Conservation (phyloP, 2,329 filamentous ascomycete genomes). For the Phaeophleospora eucalypticola region DNA sequence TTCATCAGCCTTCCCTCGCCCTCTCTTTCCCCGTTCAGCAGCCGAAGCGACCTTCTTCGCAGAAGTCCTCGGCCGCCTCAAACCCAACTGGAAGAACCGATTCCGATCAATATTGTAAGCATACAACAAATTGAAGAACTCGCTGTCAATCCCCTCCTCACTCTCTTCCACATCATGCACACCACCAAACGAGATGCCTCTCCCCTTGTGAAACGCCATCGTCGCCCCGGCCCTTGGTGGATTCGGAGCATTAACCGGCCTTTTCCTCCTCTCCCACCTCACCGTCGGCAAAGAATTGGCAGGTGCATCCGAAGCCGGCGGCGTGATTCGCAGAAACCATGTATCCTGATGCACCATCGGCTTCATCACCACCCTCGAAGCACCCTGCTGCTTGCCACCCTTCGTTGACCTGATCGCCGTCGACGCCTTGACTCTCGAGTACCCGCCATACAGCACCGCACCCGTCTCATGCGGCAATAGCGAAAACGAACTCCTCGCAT, state of each 20-base stretch:
- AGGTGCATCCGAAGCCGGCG: conserved; percentile 63
- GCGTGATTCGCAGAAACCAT: conserved; percentile 81
- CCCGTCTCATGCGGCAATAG: conserved; percentile 86
- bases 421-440: conserved; percentile 77
- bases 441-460: conserved; percentile 87
- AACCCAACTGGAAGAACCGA: conserved; percentile 77
- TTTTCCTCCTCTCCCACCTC: conserved; percentile 90
- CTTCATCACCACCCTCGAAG: conserved; percentile 69
- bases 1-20: conserved; percentile 82
- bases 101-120: conserved; percentile 96
- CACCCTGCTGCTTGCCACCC: conserved; percentile 52
- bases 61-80: conserved; percentile 64
- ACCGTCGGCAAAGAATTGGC: conserved; percentile 65
- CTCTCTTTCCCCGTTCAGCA: conserved; percentile 57
- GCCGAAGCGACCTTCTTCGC: conserved; percentile 52
- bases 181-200: conserved; percentile 89
- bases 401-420: conserved; percentile 58
- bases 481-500: conserved; percentile 86
- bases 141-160: conserved; percentile 84
- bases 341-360: conserved; percentile 92
- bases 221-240: conserved; percentile 83
- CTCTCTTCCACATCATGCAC: conserved; percentile 59
- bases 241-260: conserved; percentile 80
- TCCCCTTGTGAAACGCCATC: conserved; percentile 90
- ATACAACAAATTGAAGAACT: conserved; percentile 90